Percentiles rank a stretch among this genome's conserved stretches.
These are phyloP conservation scores for Phytophthora fragariaefolia DNA, from an alignment of 352 stramenopile genomes.

Conservation along the genomic window DNA sequence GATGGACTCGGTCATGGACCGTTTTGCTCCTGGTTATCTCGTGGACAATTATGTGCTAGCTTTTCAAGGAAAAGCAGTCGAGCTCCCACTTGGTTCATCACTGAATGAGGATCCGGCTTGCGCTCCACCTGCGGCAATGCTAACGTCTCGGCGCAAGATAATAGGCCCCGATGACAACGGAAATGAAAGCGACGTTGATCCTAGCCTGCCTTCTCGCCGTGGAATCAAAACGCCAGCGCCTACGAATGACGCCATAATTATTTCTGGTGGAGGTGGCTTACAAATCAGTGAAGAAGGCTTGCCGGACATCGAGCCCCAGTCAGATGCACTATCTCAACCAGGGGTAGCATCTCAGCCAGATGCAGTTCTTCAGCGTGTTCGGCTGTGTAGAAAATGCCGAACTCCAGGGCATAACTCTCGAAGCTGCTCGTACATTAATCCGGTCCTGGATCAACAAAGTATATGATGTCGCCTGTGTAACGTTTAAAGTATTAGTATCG, in stretches of 20 bases:
- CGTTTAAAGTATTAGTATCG: too few species aligned
- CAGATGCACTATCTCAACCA: too few species aligned
- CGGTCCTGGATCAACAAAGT: slow-evolving; percentile 16
- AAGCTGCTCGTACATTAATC: slow-evolving; percentile 46
- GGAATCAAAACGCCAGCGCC: slow-evolving; percentile 24
- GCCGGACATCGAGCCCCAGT: too few species aligned
- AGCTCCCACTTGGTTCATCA: slow-evolving; percentile 52
- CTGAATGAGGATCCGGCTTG: slow-evolving; percentile 30
- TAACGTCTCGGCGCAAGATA: not conserved
- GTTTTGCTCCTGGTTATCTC: slow-evolving; percentile 55
- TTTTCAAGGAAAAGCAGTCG: slow-evolving; percentile 49
- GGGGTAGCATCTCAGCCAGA: slow-evolving; percentile 4
- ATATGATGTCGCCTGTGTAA: slow-evolving; percentile 8
- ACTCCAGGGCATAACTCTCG: slow-evolving; percentile 54
- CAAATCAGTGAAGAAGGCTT: slow-evolving; percentile 1
- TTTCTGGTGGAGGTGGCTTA: not conserved
- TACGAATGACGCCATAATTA: not conserved
- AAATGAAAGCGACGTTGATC: not conserved
- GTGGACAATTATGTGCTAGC: slow-evolving; percentile 44
- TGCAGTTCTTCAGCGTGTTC: slow-evolving; percentile 26
- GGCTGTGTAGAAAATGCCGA: slow-evolving; percentile 61
- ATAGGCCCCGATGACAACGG: not conserved
- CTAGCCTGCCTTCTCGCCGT: not conserved
- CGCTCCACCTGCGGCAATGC: slow-evolving; percentile 16
- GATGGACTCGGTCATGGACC: slow-evolving; percentile 51